Evolutionary conservation across 768 basidiomycete species (phyloP).

Genomic region (Thelephora aurantiotincta): DNA sequence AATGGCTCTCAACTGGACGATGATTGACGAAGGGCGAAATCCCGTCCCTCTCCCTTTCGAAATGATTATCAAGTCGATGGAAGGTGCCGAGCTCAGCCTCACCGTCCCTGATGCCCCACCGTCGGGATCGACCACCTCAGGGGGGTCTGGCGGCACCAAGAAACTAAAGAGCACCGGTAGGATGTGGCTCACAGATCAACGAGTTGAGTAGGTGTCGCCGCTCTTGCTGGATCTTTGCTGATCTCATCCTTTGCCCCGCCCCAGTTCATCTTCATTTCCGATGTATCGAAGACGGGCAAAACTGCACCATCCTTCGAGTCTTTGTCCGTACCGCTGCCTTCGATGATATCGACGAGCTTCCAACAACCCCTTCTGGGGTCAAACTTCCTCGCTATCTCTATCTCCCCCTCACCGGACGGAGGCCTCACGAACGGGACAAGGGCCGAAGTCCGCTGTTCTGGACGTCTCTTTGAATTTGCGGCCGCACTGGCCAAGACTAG

Average conservation of each 20-base stretch:
- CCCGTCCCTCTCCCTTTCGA: constrained; percentile 58
- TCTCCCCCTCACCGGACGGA: constrained; percentile 56
- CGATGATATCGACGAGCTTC: constrained; percentile 55
- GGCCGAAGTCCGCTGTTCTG: constrained; percentile 52
- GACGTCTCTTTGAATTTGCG: constrained; percentile 62
- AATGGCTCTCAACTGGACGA: constrained; percentile 79
- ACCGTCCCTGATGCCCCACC: constrained; percentile 42
- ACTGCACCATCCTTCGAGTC: constrained; percentile 22
- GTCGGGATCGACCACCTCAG: constrained; percentile 24
- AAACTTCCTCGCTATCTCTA: constrained; percentile 53
- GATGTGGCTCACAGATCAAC: constrained; percentile 55
- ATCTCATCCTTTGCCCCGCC: constrained; percentile 1
- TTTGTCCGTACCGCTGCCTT: constrained; percentile 40
- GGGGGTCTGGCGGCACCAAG: constrained; percentile 39
- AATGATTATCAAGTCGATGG: constrained; percentile 37
- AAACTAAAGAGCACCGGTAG: constrained; percentile 46
- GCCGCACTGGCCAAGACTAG: constrained; percentile 63
- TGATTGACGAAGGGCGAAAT: constrained; percentile 40
- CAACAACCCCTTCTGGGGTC: constrained; percentile 62
- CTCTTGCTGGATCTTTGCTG: background rate
- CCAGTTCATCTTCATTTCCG: constrained; percentile 47
- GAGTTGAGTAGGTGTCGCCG: constrained; percentile 30
- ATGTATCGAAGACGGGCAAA: constrained; percentile 3
- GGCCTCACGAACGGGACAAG: constrained; percentile 49
- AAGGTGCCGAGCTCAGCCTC: constrained; percentile 43